Conservation (phyloP, 2,329 filamentous ascomycete species). For the Onygena corvina region DNA sequence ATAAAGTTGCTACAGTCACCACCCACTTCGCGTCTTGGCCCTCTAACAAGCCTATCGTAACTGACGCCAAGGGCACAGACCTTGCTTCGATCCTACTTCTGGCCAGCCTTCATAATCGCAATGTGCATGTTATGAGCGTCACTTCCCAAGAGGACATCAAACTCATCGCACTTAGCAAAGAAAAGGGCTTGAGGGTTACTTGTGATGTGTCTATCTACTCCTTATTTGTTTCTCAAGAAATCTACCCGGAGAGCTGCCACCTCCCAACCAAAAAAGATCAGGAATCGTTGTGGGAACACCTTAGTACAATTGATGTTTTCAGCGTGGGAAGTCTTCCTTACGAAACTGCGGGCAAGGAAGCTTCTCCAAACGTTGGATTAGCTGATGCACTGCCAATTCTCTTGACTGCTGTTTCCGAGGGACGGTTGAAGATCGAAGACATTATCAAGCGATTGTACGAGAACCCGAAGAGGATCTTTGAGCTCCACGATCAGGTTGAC, state of each 20-base stretch:
- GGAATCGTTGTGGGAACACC: slow-evolving; percentile 59
- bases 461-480: slow-evolving; percentile 69
- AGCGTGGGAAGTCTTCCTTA: slow-evolving; percentile 68
- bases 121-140: slow-evolving; percentile 67
- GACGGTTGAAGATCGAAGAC: slow-evolving; percentile 60
- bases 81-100: slow-evolving; percentile 68
- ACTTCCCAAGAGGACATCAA: slow-evolving; percentile 71
- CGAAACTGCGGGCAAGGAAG: slow-evolving; percentile 52
- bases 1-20: slow-evolving; percentile 67
- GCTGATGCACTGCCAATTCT: slow-evolving; percentile 61
- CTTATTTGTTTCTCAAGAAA: slow-evolving; percentile 59
- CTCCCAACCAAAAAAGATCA: slow-evolving; percentile 59
- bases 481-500: slow-evolving; percentile 66
- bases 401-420: slow-evolving; percentile 63
- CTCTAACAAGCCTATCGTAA: slow-evolving; percentile 64
- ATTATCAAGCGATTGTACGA: slow-evolving; percentile 59
- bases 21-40: slow-evolving; percentile 71
- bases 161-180: slow-evolving; percentile 64
- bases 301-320: slow-evolving; percentile 64
- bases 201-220: slow-evolving; percentile 74
- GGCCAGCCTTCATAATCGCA: slow-evolving; percentile 64
- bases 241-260: slow-evolving; percentile 55
- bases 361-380: slow-evolving; percentile 54
- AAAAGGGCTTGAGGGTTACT: slow-evolving; percentile 69
- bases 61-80: slow-evolving; percentile 68